Evolutionary conservation across 345 rosid genomes (phyloP).

Genomic region (Gossypium australe): DNA sequence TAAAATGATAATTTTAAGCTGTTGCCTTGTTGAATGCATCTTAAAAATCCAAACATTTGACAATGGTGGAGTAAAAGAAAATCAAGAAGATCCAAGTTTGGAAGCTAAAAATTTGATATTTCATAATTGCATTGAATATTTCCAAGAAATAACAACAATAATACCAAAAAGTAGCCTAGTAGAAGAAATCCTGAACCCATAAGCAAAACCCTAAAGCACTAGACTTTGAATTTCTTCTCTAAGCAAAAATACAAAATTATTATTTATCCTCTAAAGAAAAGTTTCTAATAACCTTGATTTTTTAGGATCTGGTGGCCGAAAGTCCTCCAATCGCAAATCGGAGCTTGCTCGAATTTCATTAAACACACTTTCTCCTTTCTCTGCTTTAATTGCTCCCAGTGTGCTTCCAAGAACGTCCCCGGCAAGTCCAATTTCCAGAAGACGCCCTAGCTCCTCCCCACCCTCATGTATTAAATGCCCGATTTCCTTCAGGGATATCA

Average conservation of each 20-base stretch:
- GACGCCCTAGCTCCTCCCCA: slow-evolving; percentile 67
- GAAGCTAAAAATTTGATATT: not conserved
- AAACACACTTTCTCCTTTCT: slow-evolving; percentile 54
- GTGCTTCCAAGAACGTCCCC: slow-evolving; percentile 79
- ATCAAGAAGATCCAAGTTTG: not conserved
- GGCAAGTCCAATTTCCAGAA: slow-evolving; percentile 59
- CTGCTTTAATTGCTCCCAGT: slow-evolving; percentile 51
- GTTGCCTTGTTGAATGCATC: not conserved
- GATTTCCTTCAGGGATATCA: slow-evolving; percentile 47
- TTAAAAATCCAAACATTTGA: not conserved
- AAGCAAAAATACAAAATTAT: slow-evolving; percentile 20
- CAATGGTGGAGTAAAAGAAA: not conserved
- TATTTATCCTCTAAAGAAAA: slow-evolving; percentile 47
- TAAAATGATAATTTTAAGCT: not conserved
- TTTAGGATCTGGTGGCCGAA: slow-evolving; percentile 50
- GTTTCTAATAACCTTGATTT: slow-evolving; percentile 68
- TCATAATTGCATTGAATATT: slow-evolving; percentile 4
- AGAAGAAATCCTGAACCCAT: slow-evolving; percentile 16
- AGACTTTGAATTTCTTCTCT: slow-evolving; percentile 20
- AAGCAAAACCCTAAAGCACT: not conserved
- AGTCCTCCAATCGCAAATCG: slow-evolving; percentile 61
- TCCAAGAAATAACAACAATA: not conserved
- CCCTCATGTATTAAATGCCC: slow-evolving; percentile 54
- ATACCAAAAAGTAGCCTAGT: slow-evolving; percentile 12
- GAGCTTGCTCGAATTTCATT: slow-evolving; percentile 48